These are phyloP conservation scores for Barnettozyma botsteinii DNA, from an alignment of 805 yeast genomes.

Conservation along the genomic window DNA sequence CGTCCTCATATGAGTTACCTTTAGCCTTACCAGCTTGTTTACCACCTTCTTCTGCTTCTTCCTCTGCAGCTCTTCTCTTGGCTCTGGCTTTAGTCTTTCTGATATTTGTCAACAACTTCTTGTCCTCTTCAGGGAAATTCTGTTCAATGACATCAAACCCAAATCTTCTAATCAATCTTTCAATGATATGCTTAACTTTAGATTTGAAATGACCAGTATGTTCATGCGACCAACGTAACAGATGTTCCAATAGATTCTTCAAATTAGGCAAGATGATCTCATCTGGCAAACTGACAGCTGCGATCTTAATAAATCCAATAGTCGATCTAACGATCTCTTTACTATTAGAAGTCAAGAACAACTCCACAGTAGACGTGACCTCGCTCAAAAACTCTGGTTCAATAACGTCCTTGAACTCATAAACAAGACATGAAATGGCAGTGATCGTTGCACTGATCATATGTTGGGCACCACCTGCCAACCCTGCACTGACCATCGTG, in stretches of 20 bases:
- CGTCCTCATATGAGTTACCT: slow-evolving; percentile 89
- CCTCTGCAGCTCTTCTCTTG: slow-evolving; percentile 61
- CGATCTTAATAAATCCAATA: slow-evolving; percentile 89
- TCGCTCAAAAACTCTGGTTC: slow-evolving; percentile 60
- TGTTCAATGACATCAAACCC: slow-evolving; percentile 82
- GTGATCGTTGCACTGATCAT: slow-evolving; percentile 97
- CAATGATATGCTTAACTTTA: slow-evolving; percentile 88
- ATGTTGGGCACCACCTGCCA: slow-evolving; percentile 89
- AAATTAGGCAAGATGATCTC: slow-evolving; percentile 66
- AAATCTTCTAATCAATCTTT: slow-evolving; percentile 82
- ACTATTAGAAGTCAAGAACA: slow-evolving; percentile 84
- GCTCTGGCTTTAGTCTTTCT: slow-evolving; percentile 82
- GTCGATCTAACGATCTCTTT: slow-evolving; percentile 93
- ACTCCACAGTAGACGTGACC: slow-evolving; percentile 77
- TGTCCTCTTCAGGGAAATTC: slow-evolving; percentile 87
- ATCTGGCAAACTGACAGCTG: slow-evolving; percentile 74
- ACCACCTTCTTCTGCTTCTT: slow-evolving; percentile 33
- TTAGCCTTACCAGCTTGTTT: slow-evolving; percentile 48
- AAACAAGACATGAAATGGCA: slow-evolving; percentile 79
- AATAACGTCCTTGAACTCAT: slow-evolving; percentile 71
- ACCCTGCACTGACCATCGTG: slow-evolving; percentile 93
- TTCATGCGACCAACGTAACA: slow-evolving; percentile 91
- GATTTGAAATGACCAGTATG: slow-evolving; percentile 93
- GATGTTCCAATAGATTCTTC: slow-evolving; percentile 57
- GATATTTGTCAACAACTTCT: slow-evolving; percentile 76